A percentile compares a stretch with the other conserved stretches of the same genome.
Evolutionary conservation across 352 stramenopile species (phyloP).

Genomic region (Phytophthora ramorum): DNA sequence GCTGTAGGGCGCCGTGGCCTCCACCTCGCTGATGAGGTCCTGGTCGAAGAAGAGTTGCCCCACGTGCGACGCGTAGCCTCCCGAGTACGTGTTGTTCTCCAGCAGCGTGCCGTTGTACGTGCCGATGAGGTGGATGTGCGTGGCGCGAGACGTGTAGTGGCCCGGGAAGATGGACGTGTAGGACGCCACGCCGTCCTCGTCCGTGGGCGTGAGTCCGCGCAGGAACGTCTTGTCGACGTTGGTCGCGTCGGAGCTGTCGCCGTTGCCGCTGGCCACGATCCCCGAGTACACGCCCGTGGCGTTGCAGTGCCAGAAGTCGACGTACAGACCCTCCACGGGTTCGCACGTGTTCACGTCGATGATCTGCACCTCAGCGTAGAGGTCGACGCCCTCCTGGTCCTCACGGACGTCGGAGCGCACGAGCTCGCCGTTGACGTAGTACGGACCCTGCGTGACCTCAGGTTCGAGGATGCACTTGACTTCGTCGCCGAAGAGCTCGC

Average conservation of each 20-base stretch:
- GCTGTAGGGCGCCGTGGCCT: constrained; percentile 11
- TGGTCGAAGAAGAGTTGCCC: constrained; percentile 33
- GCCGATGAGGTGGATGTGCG: constrained; percentile 24
- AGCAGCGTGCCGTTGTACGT: constrained; percentile 32
- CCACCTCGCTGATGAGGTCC: constrained; percentile 24
- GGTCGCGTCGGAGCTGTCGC: constrained; percentile 17
- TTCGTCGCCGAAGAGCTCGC: constrained; percentile 27
- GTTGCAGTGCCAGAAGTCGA: constrained; percentile 43
- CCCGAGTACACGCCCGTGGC: constrained; percentile 33
- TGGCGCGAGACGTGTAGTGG: constrained; percentile 10
- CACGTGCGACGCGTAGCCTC: constrained; percentile 12
- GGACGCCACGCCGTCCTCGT: constrained; percentile 14
- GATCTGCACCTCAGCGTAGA: constrained; percentile 37
- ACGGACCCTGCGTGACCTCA: constrained; percentile 29
- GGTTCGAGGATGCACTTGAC: constrained; percentile 37
- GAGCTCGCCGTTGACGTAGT: constrained; percentile 21
- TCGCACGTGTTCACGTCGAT: constrained; percentile 37
- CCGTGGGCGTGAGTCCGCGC: constrained; percentile 18
- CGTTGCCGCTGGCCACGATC: constrained; percentile 31
- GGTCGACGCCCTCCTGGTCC: constrained; percentile 29
- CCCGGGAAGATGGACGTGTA: too few species aligned
- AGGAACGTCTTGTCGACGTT: constrained; percentile 23
- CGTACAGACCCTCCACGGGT: constrained; percentile 25
- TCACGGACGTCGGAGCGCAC: constrained; percentile 29
- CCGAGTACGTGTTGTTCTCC: constrained; percentile 28